Evolutionary conservation across 1,284 basidiomycete genomes (phyloP).

Genomic region (Fomitopsis pinicola): DNA sequence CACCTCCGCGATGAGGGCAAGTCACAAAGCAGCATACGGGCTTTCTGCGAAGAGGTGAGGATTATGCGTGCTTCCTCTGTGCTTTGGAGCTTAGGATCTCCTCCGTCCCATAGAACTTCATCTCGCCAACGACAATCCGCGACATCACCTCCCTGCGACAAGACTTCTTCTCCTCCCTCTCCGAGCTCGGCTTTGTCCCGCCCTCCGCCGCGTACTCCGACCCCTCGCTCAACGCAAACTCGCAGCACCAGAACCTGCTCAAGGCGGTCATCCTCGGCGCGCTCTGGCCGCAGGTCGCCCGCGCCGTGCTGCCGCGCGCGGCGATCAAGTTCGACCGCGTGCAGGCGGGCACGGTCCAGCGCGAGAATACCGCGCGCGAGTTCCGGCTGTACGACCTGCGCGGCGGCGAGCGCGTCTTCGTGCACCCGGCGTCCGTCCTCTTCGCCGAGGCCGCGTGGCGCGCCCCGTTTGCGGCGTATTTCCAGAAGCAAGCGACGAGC

Average conservation of each 20-base stretch:
- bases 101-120: conserved; percentile 62
- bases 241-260: conserved; percentile 64
- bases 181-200: conserved; percentile 71
- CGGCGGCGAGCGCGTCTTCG: conserved; percentile 57
- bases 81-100: not conserved
- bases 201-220: conserved; percentile 39
- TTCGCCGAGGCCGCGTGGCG: conserved; percentile 76
- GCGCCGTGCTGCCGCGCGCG: conserved; percentile 69
- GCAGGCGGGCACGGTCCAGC: conserved; percentile 74
- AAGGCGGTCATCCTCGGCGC: conserved; percentile 83
- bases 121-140: conserved; percentile 71
- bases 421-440: conserved; percentile 83
- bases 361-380: conserved; percentile 79
- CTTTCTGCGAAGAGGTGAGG: conserved; percentile 76
- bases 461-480: conserved; percentile 79
- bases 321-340: conserved; percentile 81
- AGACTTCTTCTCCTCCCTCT: conserved; percentile 75
- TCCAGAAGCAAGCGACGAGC: conserved; percentile 78
- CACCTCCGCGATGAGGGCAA: conserved; percentile 48
- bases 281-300: conserved; percentile 76
- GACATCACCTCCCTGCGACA: conserved; percentile 78
- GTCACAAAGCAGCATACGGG: conserved; percentile 42
- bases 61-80: not conserved
- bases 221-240: conserved; percentile 54
- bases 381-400: conserved; percentile 73